Percentiles rank a stretch among this genome's conserved stretches.
Evolutionary conservation across 257 asterid genomes (phyloP).

Genomic region (Coffea canephora): DNA sequence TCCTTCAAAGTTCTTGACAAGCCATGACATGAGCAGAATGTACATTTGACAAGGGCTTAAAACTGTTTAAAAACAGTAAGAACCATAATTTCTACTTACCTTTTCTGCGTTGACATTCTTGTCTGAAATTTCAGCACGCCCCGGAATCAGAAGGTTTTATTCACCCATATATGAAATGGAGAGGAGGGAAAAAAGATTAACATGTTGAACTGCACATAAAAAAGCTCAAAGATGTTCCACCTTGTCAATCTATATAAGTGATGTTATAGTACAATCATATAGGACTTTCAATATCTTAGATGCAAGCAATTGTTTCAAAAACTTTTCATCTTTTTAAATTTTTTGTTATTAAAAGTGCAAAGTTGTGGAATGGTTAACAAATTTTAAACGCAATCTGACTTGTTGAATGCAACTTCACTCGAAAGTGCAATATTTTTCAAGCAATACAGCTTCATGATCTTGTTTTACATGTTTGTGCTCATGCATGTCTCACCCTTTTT

Average conservation of each 20-base stretch:
- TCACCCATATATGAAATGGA: constrained; percentile 3
- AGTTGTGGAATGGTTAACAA: neutral
- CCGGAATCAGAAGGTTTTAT: neutral
- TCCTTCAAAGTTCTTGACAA: too few species aligned
- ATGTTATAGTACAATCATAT: neutral
- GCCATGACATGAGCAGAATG: too few species aligned
- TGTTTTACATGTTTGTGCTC: neutral
- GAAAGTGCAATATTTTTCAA: neutral
- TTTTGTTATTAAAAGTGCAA: neutral
- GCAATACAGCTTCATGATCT: neutral
- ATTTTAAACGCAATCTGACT: neutral
- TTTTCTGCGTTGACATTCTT: too few species aligned
- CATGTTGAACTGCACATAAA: neutral
- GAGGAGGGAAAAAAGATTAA: neutral
- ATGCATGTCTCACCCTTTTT: neutral
- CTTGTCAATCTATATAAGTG: too few species aligned
- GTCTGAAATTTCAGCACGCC: too few species aligned
- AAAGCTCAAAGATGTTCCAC: too few species aligned
- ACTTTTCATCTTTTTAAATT: too few species aligned
- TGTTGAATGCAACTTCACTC: neutral
- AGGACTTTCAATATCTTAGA: neutral
- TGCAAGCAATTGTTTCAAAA: neutral
- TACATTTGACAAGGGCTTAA: too few species aligned
- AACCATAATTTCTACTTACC: too few species aligned
- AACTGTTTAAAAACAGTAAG: too few species aligned